A percentile compares a stretch with the other conserved stretches of the same genome.
phyloP scores from a whole-genome alignment of 176 grass and related monocot species.

The Zea mays region Zm-B73-REFERENCE-NAM-5.0 NC_050097.1:242636501-242637000 shows the following conservation, averaged over 20 bases:
- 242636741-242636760: background rate
- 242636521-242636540: too few species aligned
- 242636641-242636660: too few species aligned
- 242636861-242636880: background rate
- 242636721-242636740: background rate
- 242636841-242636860: background rate
- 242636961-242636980: too few species aligned
- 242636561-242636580: too few species aligned
- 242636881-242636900: constrained; percentile 8
- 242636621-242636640: too few species aligned
- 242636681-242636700: constrained; percentile 6
- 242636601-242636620: too few species aligned
- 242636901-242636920: constrained; percentile 16
- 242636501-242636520: too few species aligned
- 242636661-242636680: too few species aligned
- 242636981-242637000: too few species aligned
- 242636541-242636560: too few species aligned
- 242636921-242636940: constrained; percentile 3
- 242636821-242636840: background rate
- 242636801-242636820: background rate
- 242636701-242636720: background rate
- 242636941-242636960: background rate
- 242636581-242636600: too few species aligned
- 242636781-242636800: background rate
- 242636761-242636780: background rate